Conservation (phyloP, 1,284 basidiomycete species). For the Ceratobasidium sp. region DNA sequence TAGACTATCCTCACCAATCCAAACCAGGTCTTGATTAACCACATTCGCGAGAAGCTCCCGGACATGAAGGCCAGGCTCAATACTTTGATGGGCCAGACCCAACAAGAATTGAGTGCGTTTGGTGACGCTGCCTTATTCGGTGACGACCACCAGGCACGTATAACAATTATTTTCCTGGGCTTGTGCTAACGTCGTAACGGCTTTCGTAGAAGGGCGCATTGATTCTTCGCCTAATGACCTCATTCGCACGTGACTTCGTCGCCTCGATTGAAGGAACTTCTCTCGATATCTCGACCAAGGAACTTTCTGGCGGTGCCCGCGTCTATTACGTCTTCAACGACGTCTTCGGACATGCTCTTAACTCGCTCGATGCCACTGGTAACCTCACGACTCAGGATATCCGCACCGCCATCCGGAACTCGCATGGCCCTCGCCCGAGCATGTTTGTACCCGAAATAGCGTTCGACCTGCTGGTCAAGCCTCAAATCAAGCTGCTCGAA, state of each 20-base stretch:
- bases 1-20: background rate
- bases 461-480: slow-evolving; percentile 97
- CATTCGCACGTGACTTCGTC: slow-evolving; percentile 97
- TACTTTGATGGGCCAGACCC: slow-evolving; percentile 98
- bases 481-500: slow-evolving; percentile 97
- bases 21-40: slow-evolving; percentile 88
- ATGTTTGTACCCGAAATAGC: slow-evolving; percentile 97
- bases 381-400: slow-evolving; percentile 96
- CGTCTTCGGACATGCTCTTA: slow-evolving; percentile 92
- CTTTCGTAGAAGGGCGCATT: slow-evolving; percentile 74
- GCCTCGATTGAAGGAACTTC: slow-evolving; percentile 99
- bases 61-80: slow-evolving; percentile 99
- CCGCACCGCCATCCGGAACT: slow-evolving; percentile 97
- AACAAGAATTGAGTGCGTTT: slow-evolving; percentile 96
- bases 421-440: slow-evolving; percentile 94
- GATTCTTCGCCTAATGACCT: slow-evolving; percentile 96
- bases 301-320: slow-evolving; percentile 95
- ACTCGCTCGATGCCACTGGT: slow-evolving; percentile 88
- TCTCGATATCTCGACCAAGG: slow-evolving; percentile 96
- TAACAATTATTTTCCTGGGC: slow-evolving; percentile 6
- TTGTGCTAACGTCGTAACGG: background rate
- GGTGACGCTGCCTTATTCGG: slow-evolving; percentile 94
- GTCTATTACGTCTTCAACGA: slow-evolving; percentile 99
- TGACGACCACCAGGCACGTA: slow-evolving; percentile 79
- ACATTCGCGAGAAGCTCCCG: slow-evolving; percentile 97